These are phyloP conservation scores for Durotheca rogersii DNA, from an alignment of 495 filamentous ascomycete species.

Conservation along the genomic window DNA sequence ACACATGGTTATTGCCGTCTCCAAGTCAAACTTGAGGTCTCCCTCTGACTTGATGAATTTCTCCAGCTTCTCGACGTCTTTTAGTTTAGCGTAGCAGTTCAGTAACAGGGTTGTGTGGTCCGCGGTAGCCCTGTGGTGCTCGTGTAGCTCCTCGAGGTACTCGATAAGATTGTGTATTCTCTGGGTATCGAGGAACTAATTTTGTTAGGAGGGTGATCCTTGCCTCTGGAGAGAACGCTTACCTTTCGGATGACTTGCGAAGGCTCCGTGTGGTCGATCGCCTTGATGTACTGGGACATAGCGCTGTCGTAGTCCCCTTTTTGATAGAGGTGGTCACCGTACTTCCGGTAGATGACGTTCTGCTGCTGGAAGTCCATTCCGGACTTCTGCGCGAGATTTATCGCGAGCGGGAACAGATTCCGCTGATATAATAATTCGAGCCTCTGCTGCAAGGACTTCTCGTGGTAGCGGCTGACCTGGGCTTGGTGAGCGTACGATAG, in stretches of 20 bases:
- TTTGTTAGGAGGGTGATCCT: slow-evolving; percentile 28
- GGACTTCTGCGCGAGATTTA: slow-evolving; percentile 88
- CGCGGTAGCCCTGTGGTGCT: slow-evolving; percentile 89
- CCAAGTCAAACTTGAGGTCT: slow-evolving; percentile 93
- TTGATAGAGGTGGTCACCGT: slow-evolving; percentile 94
- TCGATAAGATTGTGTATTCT: slow-evolving; percentile 96
- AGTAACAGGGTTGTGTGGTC: slow-evolving; percentile 93
- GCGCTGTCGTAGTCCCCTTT: slow-evolving; percentile 93
- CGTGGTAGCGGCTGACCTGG: slow-evolving; percentile 84
- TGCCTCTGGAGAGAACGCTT: slow-evolving; percentile 3
- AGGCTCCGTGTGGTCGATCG: slow-evolving; percentile 92
- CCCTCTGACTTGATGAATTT: slow-evolving; percentile 94
- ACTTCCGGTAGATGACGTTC: slow-evolving; percentile 88
- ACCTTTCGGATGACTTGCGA: slow-evolving; percentile 93
- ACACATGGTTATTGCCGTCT: slow-evolving; percentile 97
- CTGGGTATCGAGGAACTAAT: slow-evolving; percentile 87
- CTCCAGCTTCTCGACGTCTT: slow-evolving; percentile 92
- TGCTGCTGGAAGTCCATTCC: slow-evolving; percentile 76
- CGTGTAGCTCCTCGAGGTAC: slow-evolving; percentile 94
- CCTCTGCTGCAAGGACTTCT: slow-evolving; percentile 86
- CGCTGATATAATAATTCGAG: slow-evolving; percentile 92
- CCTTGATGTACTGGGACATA: slow-evolving; percentile 96
- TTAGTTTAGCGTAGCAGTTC: slow-evolving; percentile 97
- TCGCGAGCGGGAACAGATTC: slow-evolving; percentile 87
- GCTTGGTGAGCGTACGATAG: slow-evolving; percentile 12